A percentile compares a stretch with the other conserved stretches of the same genome.
These are phyloP conservation scores for Scedosporium minutisporum DNA, from an alignment of 2,329 filamentous ascomycete species.

Conservation along the genomic window DNA sequence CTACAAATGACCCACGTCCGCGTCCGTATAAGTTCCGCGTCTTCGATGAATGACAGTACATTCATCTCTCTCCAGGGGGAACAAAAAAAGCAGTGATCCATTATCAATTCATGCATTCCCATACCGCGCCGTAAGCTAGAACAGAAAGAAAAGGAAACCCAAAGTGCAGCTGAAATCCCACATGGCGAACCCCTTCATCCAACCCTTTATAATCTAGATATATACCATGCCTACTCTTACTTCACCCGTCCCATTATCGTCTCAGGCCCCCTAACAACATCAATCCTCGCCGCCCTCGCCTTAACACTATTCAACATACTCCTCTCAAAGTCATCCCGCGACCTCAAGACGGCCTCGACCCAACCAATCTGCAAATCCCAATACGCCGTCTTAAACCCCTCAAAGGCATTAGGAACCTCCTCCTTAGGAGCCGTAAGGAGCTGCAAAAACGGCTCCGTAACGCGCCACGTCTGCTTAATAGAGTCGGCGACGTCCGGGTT, in stretches of 20 bases:
- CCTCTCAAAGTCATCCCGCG: slow-evolving; percentile 88
- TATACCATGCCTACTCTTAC: slow-evolving; percentile 24
- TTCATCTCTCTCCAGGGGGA: not conserved
- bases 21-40: not conserved
- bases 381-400: slow-evolving; percentile 72
- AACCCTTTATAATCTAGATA: not conserved
- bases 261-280: slow-evolving; percentile 70
- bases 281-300: slow-evolving; percentile 74
- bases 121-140: not conserved
- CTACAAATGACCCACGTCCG: not conserved
- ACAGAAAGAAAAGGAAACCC: not conserved
- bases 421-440: slow-evolving; percentile 70
- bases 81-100: not conserved
- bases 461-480: slow-evolving; percentile 88
- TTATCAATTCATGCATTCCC: not conserved
- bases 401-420: slow-evolving; percentile 67
- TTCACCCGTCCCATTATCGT: slow-evolving; percentile 94
- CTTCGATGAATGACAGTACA: not conserved
- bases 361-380: slow-evolving; percentile 93
- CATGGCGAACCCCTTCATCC: not conserved
- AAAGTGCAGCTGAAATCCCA: not conserved
- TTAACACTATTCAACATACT: slow-evolving; percentile 84
- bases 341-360: slow-evolving; percentile 84
- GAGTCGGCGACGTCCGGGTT: slow-evolving; percentile 58
- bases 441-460: slow-evolving; percentile 73